Percentiles rank a stretch among this genome's conserved stretches.
Evolutionary conservation across 2,329 filamentous ascomycete genomes (phyloP).

Genomic region (Cytospora leucostoma): DNA sequence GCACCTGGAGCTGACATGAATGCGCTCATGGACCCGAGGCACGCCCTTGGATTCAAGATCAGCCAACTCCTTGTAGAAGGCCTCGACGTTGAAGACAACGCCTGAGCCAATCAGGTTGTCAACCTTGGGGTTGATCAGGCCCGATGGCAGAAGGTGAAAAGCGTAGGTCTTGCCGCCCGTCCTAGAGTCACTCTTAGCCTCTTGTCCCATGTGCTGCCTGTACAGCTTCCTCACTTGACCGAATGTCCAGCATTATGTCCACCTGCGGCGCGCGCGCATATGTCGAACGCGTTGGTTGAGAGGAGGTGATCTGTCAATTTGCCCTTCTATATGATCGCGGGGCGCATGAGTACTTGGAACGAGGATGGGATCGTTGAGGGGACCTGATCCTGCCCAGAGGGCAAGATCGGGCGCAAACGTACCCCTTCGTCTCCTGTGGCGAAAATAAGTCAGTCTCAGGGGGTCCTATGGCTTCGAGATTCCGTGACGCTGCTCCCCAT

Average conservation of each 20-base stretch:
- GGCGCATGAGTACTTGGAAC: no score
- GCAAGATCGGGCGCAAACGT: no score
- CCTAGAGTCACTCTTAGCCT: slow-evolving; percentile 39
- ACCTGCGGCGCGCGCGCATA: slow-evolving; percentile 30
- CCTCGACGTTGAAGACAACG: slow-evolving; percentile 60
- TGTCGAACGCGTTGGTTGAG: no score
- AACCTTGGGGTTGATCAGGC: slow-evolving; percentile 70
- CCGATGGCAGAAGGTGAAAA: slow-evolving; percentile 67
- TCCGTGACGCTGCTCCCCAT: no score
- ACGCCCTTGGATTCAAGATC: slow-evolving; percentile 63
- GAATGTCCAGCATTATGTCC: slow-evolving; percentile 64
- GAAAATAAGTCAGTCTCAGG: no score
- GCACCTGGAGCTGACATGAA: slow-evolving; percentile 63
- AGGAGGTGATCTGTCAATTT: no score
- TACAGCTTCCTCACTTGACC: slow-evolving; percentile 30
- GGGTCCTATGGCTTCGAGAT: no score
- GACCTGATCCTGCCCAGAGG: no score
- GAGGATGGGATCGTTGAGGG: no score
- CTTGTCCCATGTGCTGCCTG: no score
- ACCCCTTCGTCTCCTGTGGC: no score
- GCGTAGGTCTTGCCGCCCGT: slow-evolving; percentile 40
- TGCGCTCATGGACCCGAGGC: slow-evolving; percentile 53
- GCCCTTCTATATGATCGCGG: no score
- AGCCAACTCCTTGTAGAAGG: slow-evolving; percentile 67
- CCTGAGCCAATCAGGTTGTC: slow-evolving; percentile 74